phyloP scores from a whole-genome alignment of 73 alveolate genomes.

The Stentor roeselii region DNA sequence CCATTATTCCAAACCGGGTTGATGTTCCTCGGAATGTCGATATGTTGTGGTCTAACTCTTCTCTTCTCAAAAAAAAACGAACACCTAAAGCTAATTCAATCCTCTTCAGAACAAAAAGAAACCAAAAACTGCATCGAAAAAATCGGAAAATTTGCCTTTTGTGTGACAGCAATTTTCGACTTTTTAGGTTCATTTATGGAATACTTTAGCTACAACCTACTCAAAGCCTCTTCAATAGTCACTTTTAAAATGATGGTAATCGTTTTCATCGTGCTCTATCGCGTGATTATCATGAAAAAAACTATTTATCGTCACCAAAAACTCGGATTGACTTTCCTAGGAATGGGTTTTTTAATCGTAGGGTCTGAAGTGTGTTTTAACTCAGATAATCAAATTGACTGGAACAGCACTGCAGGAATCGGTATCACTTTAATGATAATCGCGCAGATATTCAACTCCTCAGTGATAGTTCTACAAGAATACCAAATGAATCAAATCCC shows the following conservation, averaged over 20 bases:
- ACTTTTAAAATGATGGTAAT: not conserved
- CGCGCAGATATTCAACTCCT: not conserved
- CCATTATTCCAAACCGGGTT: not conserved
- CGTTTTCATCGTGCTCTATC: too few species aligned
- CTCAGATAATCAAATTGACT: not conserved
- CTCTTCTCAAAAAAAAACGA: not conserved
- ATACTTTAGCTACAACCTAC: not conserved
- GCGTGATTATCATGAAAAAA: not conserved
- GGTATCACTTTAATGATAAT: not conserved
- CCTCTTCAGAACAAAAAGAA: not conserved
- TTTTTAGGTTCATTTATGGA: not conserved
- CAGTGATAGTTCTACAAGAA: not conserved
- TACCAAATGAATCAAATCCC: not conserved
- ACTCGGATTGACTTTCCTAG: not conserved
- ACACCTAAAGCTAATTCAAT: too few species aligned
- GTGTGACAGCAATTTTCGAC: not conserved
- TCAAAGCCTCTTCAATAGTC: not conserved
- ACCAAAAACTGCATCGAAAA: too few species aligned
- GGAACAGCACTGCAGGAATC: not conserved
- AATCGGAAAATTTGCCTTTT: not conserved
- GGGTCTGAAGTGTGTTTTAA: not conserved
- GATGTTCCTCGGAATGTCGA: not conserved
- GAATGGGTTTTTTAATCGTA: not conserved
- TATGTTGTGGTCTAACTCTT: not conserved
- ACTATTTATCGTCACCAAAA: not conserved